Evolutionary conservation across 805 yeast species (phyloP), one percentile per base, ranked within the genome.

Genomic region (Kluyveromyces dobzhanskii): DNA sequence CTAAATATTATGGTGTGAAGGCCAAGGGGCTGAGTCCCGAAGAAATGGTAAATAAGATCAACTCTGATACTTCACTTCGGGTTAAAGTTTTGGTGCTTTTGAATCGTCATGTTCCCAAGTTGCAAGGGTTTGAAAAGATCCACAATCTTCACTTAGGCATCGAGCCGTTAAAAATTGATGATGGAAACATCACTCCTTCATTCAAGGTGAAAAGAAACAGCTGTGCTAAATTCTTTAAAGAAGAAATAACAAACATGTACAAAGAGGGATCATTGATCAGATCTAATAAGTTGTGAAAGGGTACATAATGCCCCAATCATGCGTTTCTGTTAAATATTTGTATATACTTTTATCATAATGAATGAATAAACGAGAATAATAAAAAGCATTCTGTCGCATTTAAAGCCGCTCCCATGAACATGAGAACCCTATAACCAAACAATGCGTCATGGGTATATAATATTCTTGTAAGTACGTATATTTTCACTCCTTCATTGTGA

Each of bases 171-270:
- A 75, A 67, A 27, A 61, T 77, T n/a, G 77, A 70, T 34, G 75
- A 76, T 42, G 78, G 76, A 35, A 71, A 75, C 3, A 56, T 81
- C 26, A 81, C 90, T 2, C 88, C 88, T 28, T 81, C 88, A 4
- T 50, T 75, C 46, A 75, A 76, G 56, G 58, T 75, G 38, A 75
- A 74, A 55, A 62, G 84, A 42, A 59, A 69, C 2, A 61, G 64
- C 19, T 76, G 78, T 1, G 66, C 66, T 30, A 65, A 66, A 50
- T 61, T 57, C 26, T 76, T 69, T 50, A 53, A 58, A 30, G 46
- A 53, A 8, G 64, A 59, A 21, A 57, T 77, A 31, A 64, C 64
- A 18, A 47, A 43, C 5, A 52, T 77, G 61, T 77, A 77, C 46
- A 52, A 53, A 34, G 78, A 76, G 46, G 80, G 80, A 3, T 63